Percentiles rank a stretch among this genome's conserved stretches.
phyloP scores from a whole-genome alignment of 208 protist species.

The Acanthamoeba sp. region DNA sequence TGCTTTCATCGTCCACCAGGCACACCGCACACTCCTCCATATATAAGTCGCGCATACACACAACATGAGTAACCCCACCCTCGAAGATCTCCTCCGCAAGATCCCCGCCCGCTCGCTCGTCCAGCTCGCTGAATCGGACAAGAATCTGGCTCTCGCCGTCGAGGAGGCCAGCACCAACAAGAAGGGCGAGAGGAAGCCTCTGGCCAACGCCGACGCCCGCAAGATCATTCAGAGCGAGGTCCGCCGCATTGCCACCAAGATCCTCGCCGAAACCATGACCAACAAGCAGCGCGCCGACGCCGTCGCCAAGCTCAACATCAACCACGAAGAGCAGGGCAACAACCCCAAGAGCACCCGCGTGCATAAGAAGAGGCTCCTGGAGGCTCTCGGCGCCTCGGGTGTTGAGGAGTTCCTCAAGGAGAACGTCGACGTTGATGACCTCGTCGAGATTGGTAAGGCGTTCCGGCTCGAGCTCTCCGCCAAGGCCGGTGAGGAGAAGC shows the following conservation, averaged over 20 bases:
- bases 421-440: background rate
- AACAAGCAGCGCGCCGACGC: conserved; percentile 34
- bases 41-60: background rate
- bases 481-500: conserved; percentile 2
- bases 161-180: conserved; percentile 38
- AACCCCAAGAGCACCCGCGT: conserved; percentile 69
- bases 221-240: conserved; percentile 59
- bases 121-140: conserved; percentile 34
- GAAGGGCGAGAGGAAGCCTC: conserved; percentile 29
- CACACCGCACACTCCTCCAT: background rate
- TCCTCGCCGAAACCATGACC: conserved; percentile 38
- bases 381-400: background rate
- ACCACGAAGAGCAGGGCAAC: conserved; percentile 59
- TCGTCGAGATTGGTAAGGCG: conserved; percentile 14
- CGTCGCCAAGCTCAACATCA: conserved; percentile 70
- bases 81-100: conserved; percentile 4
- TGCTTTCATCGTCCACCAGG: background rate
- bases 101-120: conserved; percentile 43
- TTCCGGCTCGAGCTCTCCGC: conserved; percentile 1
- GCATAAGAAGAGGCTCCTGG: conserved; percentile 65
- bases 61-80: conserved; percentile 45
- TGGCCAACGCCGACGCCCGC: background rate
- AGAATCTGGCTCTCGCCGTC: conserved; percentile 8
- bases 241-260: conserved; percentile 41
- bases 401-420: conserved; percentile 35